Conservation (phyloP, 208 protist genomes). For the Trypanosoma congolense region DNA sequence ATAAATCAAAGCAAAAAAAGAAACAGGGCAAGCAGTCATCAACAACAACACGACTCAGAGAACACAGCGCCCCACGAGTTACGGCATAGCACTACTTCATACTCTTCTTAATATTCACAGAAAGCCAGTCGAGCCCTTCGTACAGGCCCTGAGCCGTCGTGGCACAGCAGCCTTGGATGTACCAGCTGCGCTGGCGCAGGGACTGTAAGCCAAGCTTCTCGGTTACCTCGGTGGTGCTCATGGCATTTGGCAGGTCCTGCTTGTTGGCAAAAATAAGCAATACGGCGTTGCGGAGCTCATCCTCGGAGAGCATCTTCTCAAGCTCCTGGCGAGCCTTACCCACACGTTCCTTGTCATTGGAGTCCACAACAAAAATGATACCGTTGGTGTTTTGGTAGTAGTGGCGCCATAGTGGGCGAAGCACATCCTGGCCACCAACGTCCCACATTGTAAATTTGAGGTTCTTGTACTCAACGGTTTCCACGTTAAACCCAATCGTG, state of each 20-base stretch:
- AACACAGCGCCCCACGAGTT: constrained; percentile 4
- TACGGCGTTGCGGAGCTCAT: constrained; percentile 94
- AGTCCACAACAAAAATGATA: constrained; percentile 97
- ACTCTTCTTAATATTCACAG: constrained; percentile 10
- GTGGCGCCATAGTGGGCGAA: constrained; percentile 95
- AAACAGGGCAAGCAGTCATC: neutral
- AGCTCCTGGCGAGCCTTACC: constrained; percentile 89
- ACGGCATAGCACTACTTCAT: neutral
- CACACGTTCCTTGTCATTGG: constrained; percentile 93
- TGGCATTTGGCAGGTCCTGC: constrained; percentile 98
- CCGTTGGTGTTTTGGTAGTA: constrained; percentile 97
- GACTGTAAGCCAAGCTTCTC: constrained; percentile 94
- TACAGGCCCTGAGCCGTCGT: constrained; percentile 90
- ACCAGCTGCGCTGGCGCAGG: constrained; percentile 91
- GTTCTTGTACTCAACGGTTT: constrained; percentile 97
- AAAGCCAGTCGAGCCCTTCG: constrained; percentile 60
- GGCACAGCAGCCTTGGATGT: constrained; percentile 91
- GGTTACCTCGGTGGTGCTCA: constrained; percentile 94
- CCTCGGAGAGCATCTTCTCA: constrained; percentile 95
- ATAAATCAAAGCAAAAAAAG: constrained; percentile 8
- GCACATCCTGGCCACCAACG: constrained; percentile 95
- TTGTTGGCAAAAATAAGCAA: constrained; percentile 99
- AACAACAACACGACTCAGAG: neutral
- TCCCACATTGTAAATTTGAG: constrained; percentile 96
- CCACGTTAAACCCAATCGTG: constrained; percentile 97